A percentile compares a stretch with the other conserved stretches of the same genome.
phyloP scores from a whole-genome alignment of 176 grass and related monocot genomes.

The Carex pumila region DNA sequence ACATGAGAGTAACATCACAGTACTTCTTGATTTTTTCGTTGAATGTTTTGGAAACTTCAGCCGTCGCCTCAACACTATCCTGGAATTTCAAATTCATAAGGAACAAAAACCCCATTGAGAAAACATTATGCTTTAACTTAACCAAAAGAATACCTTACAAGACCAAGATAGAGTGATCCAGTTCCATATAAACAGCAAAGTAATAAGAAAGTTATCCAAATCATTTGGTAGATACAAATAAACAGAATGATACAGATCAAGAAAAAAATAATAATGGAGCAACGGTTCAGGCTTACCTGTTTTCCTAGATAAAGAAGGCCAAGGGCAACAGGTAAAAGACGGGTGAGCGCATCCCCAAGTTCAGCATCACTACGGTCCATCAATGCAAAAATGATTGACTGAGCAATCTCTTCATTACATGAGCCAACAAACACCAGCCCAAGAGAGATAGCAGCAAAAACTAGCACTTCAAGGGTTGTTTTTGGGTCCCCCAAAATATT shows the following conservation, averaged over 20 bases:
- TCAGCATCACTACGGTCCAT: constrained; percentile 86
- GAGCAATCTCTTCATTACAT: constrained; percentile 97
- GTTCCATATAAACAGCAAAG: neutral
- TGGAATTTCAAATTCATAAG: constrained; percentile 31
- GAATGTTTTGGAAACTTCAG: constrained; percentile 94
- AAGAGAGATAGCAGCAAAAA: constrained; percentile 79
- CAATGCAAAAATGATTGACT: constrained; percentile 80
- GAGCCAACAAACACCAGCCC: constrained; percentile 93
- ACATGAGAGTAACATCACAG: constrained; percentile 93
- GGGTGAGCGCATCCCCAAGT: constrained; percentile 68
- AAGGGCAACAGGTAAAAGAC: constrained; percentile 84
- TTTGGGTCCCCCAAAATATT: constrained; percentile 66
- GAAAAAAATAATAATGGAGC: neutral
- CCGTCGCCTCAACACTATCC: constrained; percentile 81
- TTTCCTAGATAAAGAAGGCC: constrained; percentile 98
- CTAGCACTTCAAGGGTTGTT: constrained; percentile 77
- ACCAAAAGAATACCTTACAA: neutral
- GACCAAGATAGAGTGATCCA: neutral
- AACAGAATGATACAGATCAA: neutral
- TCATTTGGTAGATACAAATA: neutral
- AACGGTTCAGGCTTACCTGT: constrained; percentile 37
- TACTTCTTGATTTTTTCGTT: constrained; percentile 99
- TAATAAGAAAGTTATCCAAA: neutral
- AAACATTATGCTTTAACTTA: neutral
- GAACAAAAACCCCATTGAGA: neutral